phyloP scores from a whole-genome alignment of 768 basidiomycete genomes.

The Holtermanniella nyarrowii region DNA sequence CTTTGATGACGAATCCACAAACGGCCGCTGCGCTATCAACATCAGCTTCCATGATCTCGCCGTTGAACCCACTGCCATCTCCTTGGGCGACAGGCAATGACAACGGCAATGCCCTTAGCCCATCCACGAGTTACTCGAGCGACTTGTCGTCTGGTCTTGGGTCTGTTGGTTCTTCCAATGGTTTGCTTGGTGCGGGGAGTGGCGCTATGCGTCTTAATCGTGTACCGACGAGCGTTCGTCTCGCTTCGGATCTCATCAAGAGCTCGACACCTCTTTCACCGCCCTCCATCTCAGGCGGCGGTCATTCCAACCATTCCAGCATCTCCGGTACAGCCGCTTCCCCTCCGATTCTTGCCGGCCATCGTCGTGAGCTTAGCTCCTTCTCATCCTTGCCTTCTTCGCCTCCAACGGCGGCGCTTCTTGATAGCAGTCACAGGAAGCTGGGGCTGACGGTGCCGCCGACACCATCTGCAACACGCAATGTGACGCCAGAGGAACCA shows the following conservation, averaged over 20 bases:
- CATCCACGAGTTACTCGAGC: slow-evolving; percentile 15
- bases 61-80: slow-evolving; percentile 37
- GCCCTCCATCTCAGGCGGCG: not conserved
- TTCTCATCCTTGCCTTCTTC: not conserved
- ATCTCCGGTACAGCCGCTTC: slow-evolving; percentile 1
- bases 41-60: slow-evolving; percentile 37
- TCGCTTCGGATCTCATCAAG: slow-evolving; percentile 43
- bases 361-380: slow-evolving; percentile 5
- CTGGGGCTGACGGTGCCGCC: slow-evolving; percentile 19
- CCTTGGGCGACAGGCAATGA: slow-evolving; percentile 27
- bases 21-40: slow-evolving; percentile 23
- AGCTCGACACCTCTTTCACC: slow-evolving; percentile 10
- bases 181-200: not conserved
- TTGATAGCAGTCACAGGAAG: slow-evolving; percentile 15
- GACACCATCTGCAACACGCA: slow-evolving; percentile 24
- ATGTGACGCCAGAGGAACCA: slow-evolving; percentile 18
- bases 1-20: slow-evolving; percentile 1
- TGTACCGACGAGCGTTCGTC: slow-evolving; percentile 43
- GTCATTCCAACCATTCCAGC: not conserved
- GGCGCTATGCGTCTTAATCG: slow-evolving; percentile 43
- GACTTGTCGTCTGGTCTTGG: slow-evolving; percentile 9
- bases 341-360: not conserved
- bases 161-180: not conserved
- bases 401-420: not conserved
- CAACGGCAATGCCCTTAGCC: slow-evolving; percentile 11